These are phyloP conservation scores for Lachancea fermentati DNA, from an alignment of 805 yeast genomes.

Conservation along the genomic window DNA sequence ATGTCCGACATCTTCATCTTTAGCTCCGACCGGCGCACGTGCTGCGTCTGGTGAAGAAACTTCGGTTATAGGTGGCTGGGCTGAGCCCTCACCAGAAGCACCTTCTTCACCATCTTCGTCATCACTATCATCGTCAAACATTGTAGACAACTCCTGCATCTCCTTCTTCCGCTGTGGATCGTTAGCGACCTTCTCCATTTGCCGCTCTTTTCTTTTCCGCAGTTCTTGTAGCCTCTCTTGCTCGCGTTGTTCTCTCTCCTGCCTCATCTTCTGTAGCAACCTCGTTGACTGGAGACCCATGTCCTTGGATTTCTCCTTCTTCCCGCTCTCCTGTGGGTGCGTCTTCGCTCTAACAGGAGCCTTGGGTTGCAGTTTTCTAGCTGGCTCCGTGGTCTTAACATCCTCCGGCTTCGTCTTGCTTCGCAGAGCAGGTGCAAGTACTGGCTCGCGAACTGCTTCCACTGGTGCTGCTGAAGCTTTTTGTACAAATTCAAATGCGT, in stretches of 20 bases:
- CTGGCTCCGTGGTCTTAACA: background rate
- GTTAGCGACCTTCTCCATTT: constrained; percentile 12
- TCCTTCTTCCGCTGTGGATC: constrained; percentile 28
- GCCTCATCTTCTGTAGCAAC: constrained; percentile 29
- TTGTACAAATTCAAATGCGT: background rate
- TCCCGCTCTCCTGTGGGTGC: constrained; percentile 5
- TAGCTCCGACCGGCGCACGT: constrained; percentile 4
- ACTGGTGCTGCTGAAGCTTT: constrained; percentile 11
- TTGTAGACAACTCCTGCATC: constrained; percentile 23
- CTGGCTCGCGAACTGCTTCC: background rate
- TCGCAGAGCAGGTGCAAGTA: background rate
- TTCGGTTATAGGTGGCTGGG: too few species aligned
- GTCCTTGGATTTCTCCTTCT: constrained; percentile 5
- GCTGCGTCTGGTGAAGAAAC: constrained; percentile 4
- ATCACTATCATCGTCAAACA: constrained; percentile 27
- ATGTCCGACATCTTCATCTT: background rate
- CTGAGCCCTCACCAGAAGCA: background rate
- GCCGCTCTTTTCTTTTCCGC: constrained; percentile 20
- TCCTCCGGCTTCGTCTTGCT: constrained; percentile 1
- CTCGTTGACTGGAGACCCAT: constrained; percentile 29
- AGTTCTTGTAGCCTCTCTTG: constrained; percentile 25
- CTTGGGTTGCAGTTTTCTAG: constrained; percentile 8
- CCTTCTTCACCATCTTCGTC: constrained; percentile 5
- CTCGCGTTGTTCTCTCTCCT: constrained; percentile 29
- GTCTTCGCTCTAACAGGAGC: constrained; percentile 16